phyloP scores from a whole-genome alignment of 768 basidiomycete genomes.

The Tulasnella sp. region DNA sequence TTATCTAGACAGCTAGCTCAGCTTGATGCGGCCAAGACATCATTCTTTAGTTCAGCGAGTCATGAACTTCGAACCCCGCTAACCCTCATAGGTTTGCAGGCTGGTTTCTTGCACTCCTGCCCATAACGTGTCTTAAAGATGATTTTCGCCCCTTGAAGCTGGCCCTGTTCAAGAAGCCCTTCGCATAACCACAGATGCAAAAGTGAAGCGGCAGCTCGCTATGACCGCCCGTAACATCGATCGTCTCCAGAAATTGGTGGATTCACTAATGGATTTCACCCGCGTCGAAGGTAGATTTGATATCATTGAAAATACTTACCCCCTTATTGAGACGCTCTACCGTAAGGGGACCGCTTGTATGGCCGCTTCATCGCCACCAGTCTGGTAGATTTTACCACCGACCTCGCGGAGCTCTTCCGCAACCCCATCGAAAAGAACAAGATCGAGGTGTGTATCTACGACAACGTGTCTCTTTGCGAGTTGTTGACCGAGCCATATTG shows the following conservation, averaged over 20 bases:
- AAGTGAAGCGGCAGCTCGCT: conserved; percentile 24
- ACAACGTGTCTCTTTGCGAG: not conserved
- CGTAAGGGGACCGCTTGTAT: conserved; percentile 21
- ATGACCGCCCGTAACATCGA: conserved; percentile 30
- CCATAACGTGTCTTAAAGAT: not conserved
- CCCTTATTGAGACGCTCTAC: not conserved
- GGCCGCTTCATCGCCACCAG: conserved; percentile 32
- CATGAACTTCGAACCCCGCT: conserved; percentile 30
- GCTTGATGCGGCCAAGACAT: conserved; percentile 28
- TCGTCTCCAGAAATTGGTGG: conserved; percentile 32
- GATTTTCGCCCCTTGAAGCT: not conserved
- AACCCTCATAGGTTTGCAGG: conserved; percentile 25
- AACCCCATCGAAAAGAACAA: conserved; percentile 31
- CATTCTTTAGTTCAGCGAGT: conserved; percentile 28
- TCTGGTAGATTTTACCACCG: conserved; percentile 29
- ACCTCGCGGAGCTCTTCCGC: conserved; percentile 33
- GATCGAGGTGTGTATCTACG: conserved; percentile 21
- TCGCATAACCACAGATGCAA: conserved; percentile 19
- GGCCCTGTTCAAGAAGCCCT: conserved; percentile 27
- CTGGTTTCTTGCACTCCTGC: not conserved
- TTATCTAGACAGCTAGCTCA: conserved; percentile 25
- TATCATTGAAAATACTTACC: not conserved
- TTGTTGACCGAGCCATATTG: not conserved
- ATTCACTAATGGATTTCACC: conserved; percentile 35
- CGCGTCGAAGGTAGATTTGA: conserved; percentile 25